A percentile compares a stretch with the other conserved stretches of the same genome.
phyloP scores from a whole-genome alignment of 202 grass and related monocot species.

The Cymbopogon flexuosus region DNA sequence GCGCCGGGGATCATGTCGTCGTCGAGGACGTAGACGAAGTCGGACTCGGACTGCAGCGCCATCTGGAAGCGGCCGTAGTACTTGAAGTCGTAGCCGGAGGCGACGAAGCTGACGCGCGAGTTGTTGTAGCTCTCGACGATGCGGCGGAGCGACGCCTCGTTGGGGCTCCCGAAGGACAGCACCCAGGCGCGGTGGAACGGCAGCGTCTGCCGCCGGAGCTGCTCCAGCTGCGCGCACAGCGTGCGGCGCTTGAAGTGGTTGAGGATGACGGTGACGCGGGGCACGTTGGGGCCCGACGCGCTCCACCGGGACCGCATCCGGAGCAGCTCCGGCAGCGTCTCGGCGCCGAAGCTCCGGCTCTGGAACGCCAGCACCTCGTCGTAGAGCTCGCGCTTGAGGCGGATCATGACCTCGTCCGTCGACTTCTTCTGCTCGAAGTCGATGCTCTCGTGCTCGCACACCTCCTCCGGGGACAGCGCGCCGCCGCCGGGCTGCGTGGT shows the following conservation, averaged over 20 bases:
- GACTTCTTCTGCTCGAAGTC: constrained; percentile 97
- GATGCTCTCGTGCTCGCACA: constrained; percentile 85
- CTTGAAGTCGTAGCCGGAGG: constrained; percentile 90
- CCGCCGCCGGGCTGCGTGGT: constrained; percentile 1
- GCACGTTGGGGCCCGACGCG: background rate
- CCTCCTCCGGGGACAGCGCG: constrained; percentile 42
- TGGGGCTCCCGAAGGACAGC: constrained; percentile 85
- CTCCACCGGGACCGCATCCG: constrained; percentile 68
- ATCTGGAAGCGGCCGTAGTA: constrained; percentile 98
- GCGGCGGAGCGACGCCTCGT: constrained; percentile 49
- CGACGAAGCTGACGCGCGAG: constrained; percentile 75
- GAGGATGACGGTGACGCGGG: constrained; percentile 71
- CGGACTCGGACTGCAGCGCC: constrained; percentile 77
- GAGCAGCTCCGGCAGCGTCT: constrained; percentile 70
- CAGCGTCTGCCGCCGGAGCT: constrained; percentile 64
- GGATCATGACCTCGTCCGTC: constrained; percentile 57
- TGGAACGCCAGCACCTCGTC: constrained; percentile 68
- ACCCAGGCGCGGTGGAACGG: constrained; percentile 93
- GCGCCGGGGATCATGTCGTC: constrained; percentile 89
- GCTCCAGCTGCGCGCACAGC: constrained; percentile 81
- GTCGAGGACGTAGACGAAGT: constrained; percentile 84
- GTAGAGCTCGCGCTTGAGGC: constrained; percentile 86
- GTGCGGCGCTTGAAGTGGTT: constrained; percentile 95
- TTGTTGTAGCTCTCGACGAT: constrained; percentile 85
- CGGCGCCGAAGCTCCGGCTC: constrained; percentile 40